Base-by-base conservation (phyloP, 202 grass and related monocot species). In the Hordeum pubiflorum region DNA sequence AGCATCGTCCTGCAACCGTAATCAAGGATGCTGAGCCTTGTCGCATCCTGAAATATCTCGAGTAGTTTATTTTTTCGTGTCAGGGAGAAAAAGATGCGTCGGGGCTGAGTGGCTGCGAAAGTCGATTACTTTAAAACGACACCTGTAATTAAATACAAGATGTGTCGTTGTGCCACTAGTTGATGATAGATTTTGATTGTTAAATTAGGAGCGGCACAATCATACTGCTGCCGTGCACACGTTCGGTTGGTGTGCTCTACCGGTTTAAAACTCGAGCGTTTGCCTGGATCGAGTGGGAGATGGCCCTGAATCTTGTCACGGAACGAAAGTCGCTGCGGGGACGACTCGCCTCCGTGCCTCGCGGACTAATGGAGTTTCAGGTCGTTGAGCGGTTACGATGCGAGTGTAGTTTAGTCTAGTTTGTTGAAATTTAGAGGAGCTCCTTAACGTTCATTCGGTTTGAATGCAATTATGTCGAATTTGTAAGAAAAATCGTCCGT, bases 1-100 rank as follows among this genome's bases (percentile, higher is more conserved):
- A 55, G 70, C 31, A 72, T 32, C 36, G 56, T 38, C 57, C 36
- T 48, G 37, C 32, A 77, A 21, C 32, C 46, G 78, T 41, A 68
- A 75, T 76, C 75, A 37, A 78, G 63, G 50, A 21, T 60, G 52
- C 63, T 44, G 21, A 76, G 1, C 52, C 69, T 82, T 81, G 36
- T 81, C 17, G 37, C 37, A 1, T 72, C 66, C 46, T 81, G 22
- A 81, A 60, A 61, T 72, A 60, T 66, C 40, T 12, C 3, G 0
- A 3, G 4, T 54, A 54, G 50, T 8, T 46, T 46, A 18, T 26
- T 14, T 34, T 15, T 24, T 17, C 5, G 0, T 21, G 6, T 41
- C 14, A 10, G 68, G 2, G 50, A 37, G 18, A 4, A 32, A 59
- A 44, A 5, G 9, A 33, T 61, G 55, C 56, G 9, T 36, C 18